Evolutionary conservation across 2,329 filamentous ascomycete species (phyloP), one percentile per base, ranked within the genome.

Genomic region (Apiospora kogelbergensis): DNA sequence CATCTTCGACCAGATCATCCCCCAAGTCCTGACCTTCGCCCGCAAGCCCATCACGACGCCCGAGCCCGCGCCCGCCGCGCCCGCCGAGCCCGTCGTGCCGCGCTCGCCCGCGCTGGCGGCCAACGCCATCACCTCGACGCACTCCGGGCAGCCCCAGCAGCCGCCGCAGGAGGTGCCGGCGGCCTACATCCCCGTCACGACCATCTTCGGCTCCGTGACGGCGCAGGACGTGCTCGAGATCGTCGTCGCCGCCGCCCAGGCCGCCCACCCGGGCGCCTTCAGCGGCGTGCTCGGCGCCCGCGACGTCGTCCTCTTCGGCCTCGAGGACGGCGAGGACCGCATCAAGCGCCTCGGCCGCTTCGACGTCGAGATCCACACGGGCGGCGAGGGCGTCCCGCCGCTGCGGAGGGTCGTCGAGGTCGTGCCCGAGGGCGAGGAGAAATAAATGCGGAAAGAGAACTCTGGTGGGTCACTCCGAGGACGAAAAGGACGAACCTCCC

Each of bases 191-290:
- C 33, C 33, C 33, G 33, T 33, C 13, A 63, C 70, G 33, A 68
- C 79, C 70, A 84, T 84, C 69, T 83, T 80, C 72, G 82, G 83
- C 48, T 84, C 82, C 65, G 83, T 84, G 7, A 80, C 82, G 30
- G 71, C 74, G 63, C 71, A 66, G 66, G 81, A 84, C 73, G 75
- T 84, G 46, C 74, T 80, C 2, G 72, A 73, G 30, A 64, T 73
- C 30, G 73, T 84, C 72, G 79, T 78, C 67, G 77, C 78, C 67
- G 69, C 69, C n/a, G 73, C 84, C 64, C 72, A 75, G n/a, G 71
- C 68, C 7, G 78, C 79, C 67, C 70, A 72, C 30, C 76, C 78
- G 66, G 80, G 79, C 20, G 20, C 53, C 17, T 17, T 37, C 30
- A 76, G 73, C 67, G 77, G 78, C 45, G 72, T 83, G 3, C 74